These are phyloP conservation scores for Citrullus mucosospermus DNA, from an alignment of 306 rosid species.

Conservation along the genomic window DNA sequence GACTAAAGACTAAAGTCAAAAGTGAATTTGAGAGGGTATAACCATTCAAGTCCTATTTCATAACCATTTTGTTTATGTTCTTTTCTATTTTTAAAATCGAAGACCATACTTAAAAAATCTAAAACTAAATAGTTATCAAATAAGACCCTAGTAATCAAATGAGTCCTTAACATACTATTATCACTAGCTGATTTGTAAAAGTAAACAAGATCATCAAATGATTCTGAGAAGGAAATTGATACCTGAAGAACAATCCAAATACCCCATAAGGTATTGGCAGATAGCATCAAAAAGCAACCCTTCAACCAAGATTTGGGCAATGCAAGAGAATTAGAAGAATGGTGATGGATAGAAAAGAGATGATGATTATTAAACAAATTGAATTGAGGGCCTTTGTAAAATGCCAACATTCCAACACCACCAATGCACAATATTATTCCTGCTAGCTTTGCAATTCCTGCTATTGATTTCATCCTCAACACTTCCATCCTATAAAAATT, in stretches of 20 bases:
- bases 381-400: conserved; percentile 60
- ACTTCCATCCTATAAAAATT: conserved; percentile 40
- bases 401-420: conserved; percentile 57
- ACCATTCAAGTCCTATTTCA: too few relatives aligned
- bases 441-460: conserved; percentile 51
- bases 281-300: conserved; percentile 76
- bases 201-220: too few relatives aligned
- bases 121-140: too few relatives aligned
- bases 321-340: not conserved
- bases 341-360: conserved; percentile 20
- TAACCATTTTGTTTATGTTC: too few relatives aligned
- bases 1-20: not conserved
- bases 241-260: conserved; percentile 81
- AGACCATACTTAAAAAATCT: too few relatives aligned
- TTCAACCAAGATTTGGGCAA: conserved; percentile 46
- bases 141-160: too few relatives aligned
- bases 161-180: too few relatives aligned
- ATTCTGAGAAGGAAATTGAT: not conserved
- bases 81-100: too few relatives aligned
- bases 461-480: conserved; percentile 34
- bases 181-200: too few relatives aligned
- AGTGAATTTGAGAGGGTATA: not conserved
- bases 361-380: conserved; percentile 21
- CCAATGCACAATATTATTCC: conserved; percentile 50
- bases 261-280: conserved; percentile 59